Conservation (phyloP, 306 rosid species). For the Cucurbita ficifolia region DNA sequence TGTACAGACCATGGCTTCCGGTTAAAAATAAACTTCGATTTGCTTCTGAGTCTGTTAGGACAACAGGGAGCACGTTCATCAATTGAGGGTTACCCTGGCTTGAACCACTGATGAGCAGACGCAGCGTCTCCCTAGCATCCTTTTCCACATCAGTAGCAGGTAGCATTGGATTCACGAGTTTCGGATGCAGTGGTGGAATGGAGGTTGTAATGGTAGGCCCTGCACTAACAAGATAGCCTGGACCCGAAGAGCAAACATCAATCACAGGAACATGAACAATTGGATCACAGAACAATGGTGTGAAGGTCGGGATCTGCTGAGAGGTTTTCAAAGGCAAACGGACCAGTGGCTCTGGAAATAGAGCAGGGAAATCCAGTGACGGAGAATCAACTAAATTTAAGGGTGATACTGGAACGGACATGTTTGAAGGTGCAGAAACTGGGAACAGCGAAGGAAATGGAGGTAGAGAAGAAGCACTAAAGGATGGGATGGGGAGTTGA, state of each 20-base stretch:
- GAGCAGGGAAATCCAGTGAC: slow-evolving; percentile 55
- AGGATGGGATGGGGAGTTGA: slow-evolving; percentile 19
- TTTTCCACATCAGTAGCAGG: slow-evolving; percentile 61
- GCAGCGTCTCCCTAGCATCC: slow-evolving; percentile 85
- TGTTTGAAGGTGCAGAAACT: slow-evolving; percentile 28
- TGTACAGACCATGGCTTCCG: slow-evolving; percentile 71
- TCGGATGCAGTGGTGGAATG: slow-evolving; percentile 64
- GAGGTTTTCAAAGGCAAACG: slow-evolving; percentile 50
- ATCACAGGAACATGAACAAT: slow-evolving; percentile 85
- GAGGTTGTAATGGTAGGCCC: slow-evolving; percentile 65
- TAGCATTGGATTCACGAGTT: slow-evolving; percentile 51
- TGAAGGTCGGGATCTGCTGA: slow-evolving; percentile 83
- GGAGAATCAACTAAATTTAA: slow-evolving; percentile 31
- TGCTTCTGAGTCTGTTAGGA: slow-evolving; percentile 40
- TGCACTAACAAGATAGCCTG: slow-evolving; percentile 82
- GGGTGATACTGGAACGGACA: slow-evolving; percentile 45
- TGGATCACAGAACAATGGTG: slow-evolving; percentile 85
- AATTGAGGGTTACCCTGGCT: slow-evolving; percentile 46
- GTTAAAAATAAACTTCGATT: slow-evolving; percentile 40
- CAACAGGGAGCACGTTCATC: slow-evolving; percentile 52
- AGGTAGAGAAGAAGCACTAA: slow-evolving; percentile 30
- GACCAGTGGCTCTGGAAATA: slow-evolving; percentile 61
- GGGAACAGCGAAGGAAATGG: slow-evolving; percentile 60
- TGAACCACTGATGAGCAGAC: slow-evolving; percentile 68
- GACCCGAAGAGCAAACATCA: slow-evolving; percentile 85